Evolutionary conservation across 2,329 filamentous ascomycete genomes (phyloP).

Genomic region (Ceratocystis cubensis): DNA sequence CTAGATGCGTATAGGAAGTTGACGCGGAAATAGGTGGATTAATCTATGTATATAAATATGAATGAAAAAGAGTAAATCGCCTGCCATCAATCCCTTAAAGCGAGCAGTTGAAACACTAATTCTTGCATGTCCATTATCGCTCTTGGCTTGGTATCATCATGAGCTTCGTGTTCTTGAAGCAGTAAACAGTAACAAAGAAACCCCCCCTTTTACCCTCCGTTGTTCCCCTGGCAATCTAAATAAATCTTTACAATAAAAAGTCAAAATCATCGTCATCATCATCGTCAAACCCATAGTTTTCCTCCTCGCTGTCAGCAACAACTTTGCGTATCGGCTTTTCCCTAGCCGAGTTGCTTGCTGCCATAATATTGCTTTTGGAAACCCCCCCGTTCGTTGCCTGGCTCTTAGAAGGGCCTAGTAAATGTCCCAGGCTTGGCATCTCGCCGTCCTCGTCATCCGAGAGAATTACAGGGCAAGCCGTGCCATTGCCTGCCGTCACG

Average conservation of each 20-base stretch:
- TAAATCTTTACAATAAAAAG: constrained; percentile 8
- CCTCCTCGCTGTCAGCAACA: constrained; percentile 15
- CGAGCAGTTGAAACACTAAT: no score
- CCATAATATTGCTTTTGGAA: background rate
- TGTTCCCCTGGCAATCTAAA: background rate
- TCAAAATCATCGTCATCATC: constrained; percentile 14
- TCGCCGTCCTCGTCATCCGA: background rate
- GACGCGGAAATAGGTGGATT: background rate
- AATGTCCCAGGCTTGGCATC: constrained; percentile 4
- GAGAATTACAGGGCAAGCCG: background rate
- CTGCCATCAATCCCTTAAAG: background rate
- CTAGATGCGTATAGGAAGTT: background rate
- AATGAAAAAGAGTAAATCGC: background rate
- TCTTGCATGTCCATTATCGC: background rate
- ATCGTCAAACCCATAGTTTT: constrained; percentile 17
- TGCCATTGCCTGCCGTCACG: background rate
- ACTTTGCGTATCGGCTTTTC: background rate
- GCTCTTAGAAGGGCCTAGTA: background rate
- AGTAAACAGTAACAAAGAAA: background rate
- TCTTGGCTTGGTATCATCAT: background rate
- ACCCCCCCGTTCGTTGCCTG: background rate
- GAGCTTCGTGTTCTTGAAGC: background rate
- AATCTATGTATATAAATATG: background rate
- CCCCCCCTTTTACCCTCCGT: background rate
- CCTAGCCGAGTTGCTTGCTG: background rate